Base-by-base conservation (phyloP, 164 flowering plant genomes). In the Tetrastigma voinierianum region DNA sequence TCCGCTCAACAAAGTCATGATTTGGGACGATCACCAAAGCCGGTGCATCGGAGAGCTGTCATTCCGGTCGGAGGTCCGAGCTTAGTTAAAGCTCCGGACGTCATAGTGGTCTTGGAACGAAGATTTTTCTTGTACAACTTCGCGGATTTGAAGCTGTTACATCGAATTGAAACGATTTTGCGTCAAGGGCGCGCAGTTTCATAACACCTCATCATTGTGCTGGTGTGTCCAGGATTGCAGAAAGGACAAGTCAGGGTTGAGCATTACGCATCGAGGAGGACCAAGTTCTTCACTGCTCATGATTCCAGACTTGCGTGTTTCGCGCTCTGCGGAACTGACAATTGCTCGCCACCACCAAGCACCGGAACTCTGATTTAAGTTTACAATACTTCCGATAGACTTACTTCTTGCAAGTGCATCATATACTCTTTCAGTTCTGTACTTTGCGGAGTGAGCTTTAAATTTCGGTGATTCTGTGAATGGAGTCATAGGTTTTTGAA, bases 11-110 rank as follows among this genome's bases (percentile, higher is more conserved):
- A 91, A 89, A 83, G 94, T 90, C 43, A 89, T 89, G 92, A 89
- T 91, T 51, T 91, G 95, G 97, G 92, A 89, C 65, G 91, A 87
- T 72, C 87, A 87, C 18, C 90, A 85, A 71, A 75, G 84, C 74
- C 77, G 89, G 46, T 87, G 90, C 73, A 88, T 86, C 51, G 90
- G 93, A 0, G 93, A 86, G 74, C 68, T 88, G 1, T 77, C 90
- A 2, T 86, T 84, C 61, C 62, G 88, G 64, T 82, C 90, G 2
- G 86, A 80, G 17, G 87, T 88, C 15, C 77, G 84, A 1, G 75
- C 85, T n/a, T n/a, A 1, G 89, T 86, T 5, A n/a, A 68, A 83
- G 66, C 78, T 88, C 9, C 71, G 86, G 51, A n/a, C 70, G 93
- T 86, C 19, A 57, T 88, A 20, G 90, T 83, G 40, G 86, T 88